Conservation (phyloP, 148 eudicot species). For the Limonium bicolor region DNA sequence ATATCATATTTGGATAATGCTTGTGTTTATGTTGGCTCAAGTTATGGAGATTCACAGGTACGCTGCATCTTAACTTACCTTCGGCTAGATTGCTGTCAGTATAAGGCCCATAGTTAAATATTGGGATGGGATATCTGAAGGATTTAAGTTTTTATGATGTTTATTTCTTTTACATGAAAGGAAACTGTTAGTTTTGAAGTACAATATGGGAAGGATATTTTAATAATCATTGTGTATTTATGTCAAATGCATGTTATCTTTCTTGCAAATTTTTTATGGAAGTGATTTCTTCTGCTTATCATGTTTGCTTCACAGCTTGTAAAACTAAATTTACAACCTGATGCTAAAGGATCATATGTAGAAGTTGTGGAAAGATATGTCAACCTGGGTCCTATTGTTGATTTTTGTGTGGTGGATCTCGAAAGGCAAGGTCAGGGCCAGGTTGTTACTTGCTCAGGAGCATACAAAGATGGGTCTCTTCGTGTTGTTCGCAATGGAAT, state of each 20-base stretch:
- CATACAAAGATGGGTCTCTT: slow-evolving; percentile 95
- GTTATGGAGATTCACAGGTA: slow-evolving; percentile 99
- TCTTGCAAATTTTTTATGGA: not conserved
- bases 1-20: slow-evolving; percentile 96
- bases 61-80: too few relatives aligned
- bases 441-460: slow-evolving; percentile 98
- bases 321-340: slow-evolving; percentile 83
- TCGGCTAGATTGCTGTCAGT: too few relatives aligned
- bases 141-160: too few relatives aligned
- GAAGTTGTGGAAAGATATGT: slow-evolving; percentile 88
- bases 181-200: too few relatives aligned
- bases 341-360: slow-evolving; percentile 90
- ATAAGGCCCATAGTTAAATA: too few relatives aligned
- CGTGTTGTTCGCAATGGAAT: slow-evolving; percentile 96
- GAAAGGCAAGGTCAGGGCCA: slow-evolving; percentile 99
- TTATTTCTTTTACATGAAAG: too few relatives aligned
- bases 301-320: slow-evolving; percentile 41
- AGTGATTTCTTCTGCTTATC: slow-evolving; percentile 2
- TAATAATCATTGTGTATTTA: too few relatives aligned
- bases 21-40: slow-evolving; percentile 84
- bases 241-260: too few relatives aligned
- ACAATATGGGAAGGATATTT: too few relatives aligned
- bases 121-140: too few relatives aligned
- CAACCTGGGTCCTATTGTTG: slow-evolving; percentile 91
- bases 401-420: slow-evolving; percentile 94